phyloP scores from a whole-genome alignment of 2,329 filamentous ascomycete genomes.

The Penicillium sp. region DNA sequence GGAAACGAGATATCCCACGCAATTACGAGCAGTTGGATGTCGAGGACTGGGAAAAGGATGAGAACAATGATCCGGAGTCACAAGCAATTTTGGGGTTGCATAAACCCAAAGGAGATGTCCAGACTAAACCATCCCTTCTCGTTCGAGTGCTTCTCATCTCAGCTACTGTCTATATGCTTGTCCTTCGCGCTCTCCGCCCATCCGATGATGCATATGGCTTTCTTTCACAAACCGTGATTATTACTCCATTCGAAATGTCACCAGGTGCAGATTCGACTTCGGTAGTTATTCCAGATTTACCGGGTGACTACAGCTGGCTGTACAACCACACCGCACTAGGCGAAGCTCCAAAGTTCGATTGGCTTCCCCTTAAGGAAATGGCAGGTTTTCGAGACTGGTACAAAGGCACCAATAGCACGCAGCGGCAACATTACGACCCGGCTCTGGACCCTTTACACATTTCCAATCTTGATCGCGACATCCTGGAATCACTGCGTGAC shows the following conservation, averaged over 20 bases:
- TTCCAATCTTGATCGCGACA: conserved; percentile 37
- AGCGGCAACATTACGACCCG: conserved; percentile 34
- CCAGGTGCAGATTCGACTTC: background rate
- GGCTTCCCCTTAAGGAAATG: conserved; percentile 18
- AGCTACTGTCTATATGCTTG: background rate
- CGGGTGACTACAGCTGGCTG: conserved; percentile 22
- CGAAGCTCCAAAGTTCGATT: conserved; percentile 16
- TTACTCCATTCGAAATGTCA: conserved; percentile 21
- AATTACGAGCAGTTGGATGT: conserved; percentile 15
- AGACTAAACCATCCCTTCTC: background rate
- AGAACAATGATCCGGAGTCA: background rate
- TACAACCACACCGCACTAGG: conserved; percentile 22
- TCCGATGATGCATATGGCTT: conserved; percentile 17
- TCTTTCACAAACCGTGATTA: conserved; percentile 21
- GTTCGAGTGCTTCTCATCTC: conserved; percentile 8
- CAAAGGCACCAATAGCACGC: conserved; percentile 2
- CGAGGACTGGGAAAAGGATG: conserved; percentile 17
- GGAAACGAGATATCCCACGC: conserved; percentile 1
- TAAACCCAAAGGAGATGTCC: background rate
- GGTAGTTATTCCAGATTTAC: conserved; percentile 16
- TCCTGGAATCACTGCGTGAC: conserved; percentile 27
- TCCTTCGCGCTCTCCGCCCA: conserved; percentile 17
- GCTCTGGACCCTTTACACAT: conserved; percentile 42
- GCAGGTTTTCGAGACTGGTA: conserved; percentile 27
- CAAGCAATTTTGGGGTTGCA: conserved; percentile 2